phyloP scores from a whole-genome alignment of 371 early-diverging fungal genomes.

The Zopfochytrium polystomum region DNA sequence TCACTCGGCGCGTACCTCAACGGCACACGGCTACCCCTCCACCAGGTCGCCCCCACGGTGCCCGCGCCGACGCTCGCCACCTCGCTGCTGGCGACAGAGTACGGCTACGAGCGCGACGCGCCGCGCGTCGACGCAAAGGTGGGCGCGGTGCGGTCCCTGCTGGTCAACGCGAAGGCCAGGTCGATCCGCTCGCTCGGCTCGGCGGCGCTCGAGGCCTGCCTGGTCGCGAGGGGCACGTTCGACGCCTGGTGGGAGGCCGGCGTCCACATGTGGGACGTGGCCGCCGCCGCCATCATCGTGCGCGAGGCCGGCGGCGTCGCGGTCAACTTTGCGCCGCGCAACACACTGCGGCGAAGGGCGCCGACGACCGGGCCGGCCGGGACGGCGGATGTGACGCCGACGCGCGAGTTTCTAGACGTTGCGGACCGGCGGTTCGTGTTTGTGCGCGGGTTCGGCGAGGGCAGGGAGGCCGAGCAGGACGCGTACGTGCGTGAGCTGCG shows the following conservation, averaged over 20 bases:
- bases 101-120: conserved; percentile 69
- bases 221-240: conserved; percentile 75
- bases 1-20: conserved; percentile 71
- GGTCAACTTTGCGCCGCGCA: conserved; percentile 29
- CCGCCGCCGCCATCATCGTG: conserved; percentile 43
- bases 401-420: too few species aligned
- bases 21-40: conserved; percentile 51
- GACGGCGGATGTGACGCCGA: too few species aligned
- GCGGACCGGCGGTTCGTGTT: too few species aligned
- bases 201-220: conserved; percentile 75
- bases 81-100: conserved; percentile 78
- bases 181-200: conserved; percentile 80
- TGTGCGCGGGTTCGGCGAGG: too few species aligned
- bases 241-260: conserved; percentile 94
- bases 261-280: conserved; percentile 48
- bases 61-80: conserved; percentile 61
- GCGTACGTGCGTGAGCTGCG: too few species aligned
- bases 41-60: conserved; percentile 49
- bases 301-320: conserved; percentile 45
- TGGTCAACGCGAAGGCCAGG: conserved; percentile 36
- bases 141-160: conserved; percentile 26
- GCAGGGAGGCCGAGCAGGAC: too few species aligned
- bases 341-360: too few species aligned
- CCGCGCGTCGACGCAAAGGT: conserved; percentile 64
- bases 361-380: too few species aligned